Conservation (phyloP, 2,329 filamentous ascomycete genomes). For the Botrytis paeoniae region DNA sequence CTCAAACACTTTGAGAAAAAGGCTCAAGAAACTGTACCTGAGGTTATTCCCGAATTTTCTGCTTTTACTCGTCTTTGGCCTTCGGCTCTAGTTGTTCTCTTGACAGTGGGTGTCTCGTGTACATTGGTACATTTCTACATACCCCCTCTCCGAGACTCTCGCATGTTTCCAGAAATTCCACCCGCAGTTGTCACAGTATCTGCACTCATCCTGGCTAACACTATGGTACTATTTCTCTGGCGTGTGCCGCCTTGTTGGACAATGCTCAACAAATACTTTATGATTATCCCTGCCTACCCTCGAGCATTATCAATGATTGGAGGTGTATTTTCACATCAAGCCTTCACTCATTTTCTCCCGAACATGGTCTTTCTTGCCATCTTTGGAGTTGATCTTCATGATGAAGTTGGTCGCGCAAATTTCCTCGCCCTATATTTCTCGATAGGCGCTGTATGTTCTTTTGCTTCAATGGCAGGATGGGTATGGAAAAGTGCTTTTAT, state of each 20-base stretch:
- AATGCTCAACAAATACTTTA: slow-evolving; percentile 65
- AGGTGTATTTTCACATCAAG: slow-evolving; percentile 68
- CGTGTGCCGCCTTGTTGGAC: slow-evolving; percentile 62
- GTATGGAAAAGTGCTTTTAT: slow-evolving; percentile 42
- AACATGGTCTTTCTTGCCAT: slow-evolving; percentile 68
- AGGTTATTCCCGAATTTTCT: slow-evolving; percentile 51
- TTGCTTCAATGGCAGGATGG: slow-evolving; percentile 51
- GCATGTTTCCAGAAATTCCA: slow-evolving; percentile 59
- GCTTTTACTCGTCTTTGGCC: slow-evolving; percentile 55
- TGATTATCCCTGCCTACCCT: slow-evolving; percentile 62
- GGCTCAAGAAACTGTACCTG: slow-evolving; percentile 48
- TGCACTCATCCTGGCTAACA: slow-evolving; percentile 58
- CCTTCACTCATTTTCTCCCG: slow-evolving; percentile 54
- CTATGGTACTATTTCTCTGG: slow-evolving; percentile 57
- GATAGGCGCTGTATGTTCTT: slow-evolving; percentile 56
- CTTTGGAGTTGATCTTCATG: slow-evolving; percentile 64
- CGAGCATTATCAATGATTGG: slow-evolving; percentile 59
- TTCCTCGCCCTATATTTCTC: slow-evolving; percentile 67
- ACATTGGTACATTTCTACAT: slow-evolving; percentile 50
- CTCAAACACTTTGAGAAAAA: slow-evolving; percentile 40
- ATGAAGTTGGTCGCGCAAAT: slow-evolving; percentile 65
- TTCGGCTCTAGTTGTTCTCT: slow-evolving; percentile 47
- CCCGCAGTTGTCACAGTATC: slow-evolving; percentile 63
- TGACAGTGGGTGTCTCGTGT: slow-evolving; percentile 45
- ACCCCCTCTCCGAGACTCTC: slow-evolving; percentile 46